Base-by-base conservation (phyloP, 164 flowering plant genomes). In the Hamamelis virginiana region DNA sequence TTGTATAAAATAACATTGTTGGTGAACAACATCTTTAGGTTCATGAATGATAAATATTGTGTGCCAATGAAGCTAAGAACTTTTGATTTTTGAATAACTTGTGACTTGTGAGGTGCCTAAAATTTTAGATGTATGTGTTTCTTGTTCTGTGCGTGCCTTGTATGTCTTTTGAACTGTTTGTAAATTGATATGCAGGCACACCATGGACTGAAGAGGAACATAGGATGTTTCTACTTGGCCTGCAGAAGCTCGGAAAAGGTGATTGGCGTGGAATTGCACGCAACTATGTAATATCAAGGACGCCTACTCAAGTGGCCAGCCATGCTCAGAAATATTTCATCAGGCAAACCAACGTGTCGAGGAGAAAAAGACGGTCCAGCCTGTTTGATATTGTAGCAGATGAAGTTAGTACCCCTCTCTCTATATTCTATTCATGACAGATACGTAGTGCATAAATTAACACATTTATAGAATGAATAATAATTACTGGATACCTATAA, bases 191-290 rank as follows among this genome's bases (percentile, higher is more conserved):
- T 74, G 59, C 82, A 90, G 97, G 97, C 43, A 77, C 78, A 59
- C 91, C 96, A 48, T 92, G 97, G 97, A 92, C 94, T 38, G 97
- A 92, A 70, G 97, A 90, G 72, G 97, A 92, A 56, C 97, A 92
- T 74, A 84, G 91, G 78, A 82, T 92, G 93, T 92, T 92, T 82
- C 76, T 92, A 44, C 81, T 91, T 66, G 96, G 97, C 33, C 68
- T 92, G 65, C 91, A 88, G 77, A 92, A 92, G 85, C 91, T 92
- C 27, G 96, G 97, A 6, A 92, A 90, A 80, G 97, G 97, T 67
- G 97, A 92, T 79, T 92, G 96, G 96, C 89, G 97, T 67, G 97
- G 97, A 60, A 92, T 92, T 74, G 78, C 97, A 14, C 89, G 94
- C n/a, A 89, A 84, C 52, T 92, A 80, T 78, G 97, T 92, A 21